Evolutionary conservation across 352 stramenopile species (phyloP), one percentile per base, ranked within the genome.

Genomic region (Phytophthora colocasiae): DNA sequence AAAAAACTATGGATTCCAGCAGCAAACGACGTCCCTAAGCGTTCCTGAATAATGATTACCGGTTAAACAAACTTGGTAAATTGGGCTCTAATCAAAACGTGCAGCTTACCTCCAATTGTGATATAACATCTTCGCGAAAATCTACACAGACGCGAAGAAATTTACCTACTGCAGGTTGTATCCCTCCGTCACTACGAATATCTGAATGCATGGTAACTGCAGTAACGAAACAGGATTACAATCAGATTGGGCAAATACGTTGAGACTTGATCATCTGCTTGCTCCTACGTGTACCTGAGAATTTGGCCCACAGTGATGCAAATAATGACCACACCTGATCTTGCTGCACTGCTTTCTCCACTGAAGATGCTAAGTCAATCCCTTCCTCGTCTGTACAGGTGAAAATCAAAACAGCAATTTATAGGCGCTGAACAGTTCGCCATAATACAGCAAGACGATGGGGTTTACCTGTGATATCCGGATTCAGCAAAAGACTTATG

Each of bases 331-430:
- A 74, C 1, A 91, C 63, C 19, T 62, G 48, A 12, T 80, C 64
- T 39, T 91, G 73, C 2, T 59, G 31, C 5, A 91, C 41, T 31
- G 73, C 75, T 6, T 66, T 62, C 43, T 87, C 82, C 4, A 85
- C 48, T 24, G 74, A 65, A 1, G 69, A 83, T 24, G 75, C 71
- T 10, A 91, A 47, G n/a, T 87, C 74, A 29, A 84, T 81, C 14
- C 66, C 72, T 68, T 80, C 71, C 53, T 91, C 80, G 47, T 87
- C 78, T 87, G 15, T 19, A 14, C 43, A 15, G 4, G 22, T 22
- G 22, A 22, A 0, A 22, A 19, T 19, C 19, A 19, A 19, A 22
- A 26, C 19, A 39, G 17, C 50, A 22, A 51, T 19, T 44, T 27
- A 26, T 12, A 39, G 5, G 19, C 34, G 27, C 19, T 36, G 3